A percentile compares a stretch with the other conserved stretches of the same genome.
phyloP scores from a whole-genome alignment of 2,329 filamentous ascomycete genomes.

The Penicillium nordicum region DNA sequence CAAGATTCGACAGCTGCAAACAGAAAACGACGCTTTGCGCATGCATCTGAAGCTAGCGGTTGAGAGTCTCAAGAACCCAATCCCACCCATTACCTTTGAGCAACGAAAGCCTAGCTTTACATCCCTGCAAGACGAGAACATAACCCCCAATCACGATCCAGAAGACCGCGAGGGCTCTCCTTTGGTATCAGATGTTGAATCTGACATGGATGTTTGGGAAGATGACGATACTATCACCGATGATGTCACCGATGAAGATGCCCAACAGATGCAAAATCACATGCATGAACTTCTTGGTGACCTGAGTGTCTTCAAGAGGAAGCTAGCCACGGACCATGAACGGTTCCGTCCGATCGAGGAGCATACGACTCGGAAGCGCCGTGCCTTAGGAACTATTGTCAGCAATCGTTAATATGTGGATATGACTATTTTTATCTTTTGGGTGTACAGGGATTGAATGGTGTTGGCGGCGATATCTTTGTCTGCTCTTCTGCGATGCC shows the following conservation, averaged over 20 bases:
- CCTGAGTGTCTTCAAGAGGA: constrained; percentile 73
- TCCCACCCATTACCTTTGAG: constrained; percentile 53
- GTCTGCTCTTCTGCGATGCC: constrained; percentile 4
- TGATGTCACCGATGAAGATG: constrained; percentile 43
- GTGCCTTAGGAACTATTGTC: constrained; percentile 30
- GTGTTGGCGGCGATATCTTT: constrained; percentile 18
- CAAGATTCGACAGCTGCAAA: constrained; percentile 86
- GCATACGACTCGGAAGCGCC: constrained; percentile 25
- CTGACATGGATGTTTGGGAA: constrained; percentile 42
- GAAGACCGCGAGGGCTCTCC: constrained; percentile 36
- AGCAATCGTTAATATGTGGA: constrained; percentile 26
- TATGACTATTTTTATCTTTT: constrained; percentile 4
- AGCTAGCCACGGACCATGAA: constrained; percentile 72
- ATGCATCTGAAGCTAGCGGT: constrained; percentile 85
- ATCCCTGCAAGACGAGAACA: constrained; percentile 57
- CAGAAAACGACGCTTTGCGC: constrained; percentile 84
- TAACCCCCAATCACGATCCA: constrained; percentile 47
- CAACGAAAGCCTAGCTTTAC: constrained; percentile 35
- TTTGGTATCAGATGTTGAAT: constrained; percentile 25
- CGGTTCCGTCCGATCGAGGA: constrained; percentile 35
- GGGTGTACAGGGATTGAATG: constrained; percentile 13
- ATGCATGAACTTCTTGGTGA: constrained; percentile 83
- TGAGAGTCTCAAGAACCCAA: constrained; percentile 84
- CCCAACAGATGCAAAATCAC: constrained; percentile 70
- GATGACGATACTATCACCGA: constrained; percentile 54